Conservation (phyloP, 2,329 filamentous ascomycete species). For the Fusarium hainanense region DNA sequence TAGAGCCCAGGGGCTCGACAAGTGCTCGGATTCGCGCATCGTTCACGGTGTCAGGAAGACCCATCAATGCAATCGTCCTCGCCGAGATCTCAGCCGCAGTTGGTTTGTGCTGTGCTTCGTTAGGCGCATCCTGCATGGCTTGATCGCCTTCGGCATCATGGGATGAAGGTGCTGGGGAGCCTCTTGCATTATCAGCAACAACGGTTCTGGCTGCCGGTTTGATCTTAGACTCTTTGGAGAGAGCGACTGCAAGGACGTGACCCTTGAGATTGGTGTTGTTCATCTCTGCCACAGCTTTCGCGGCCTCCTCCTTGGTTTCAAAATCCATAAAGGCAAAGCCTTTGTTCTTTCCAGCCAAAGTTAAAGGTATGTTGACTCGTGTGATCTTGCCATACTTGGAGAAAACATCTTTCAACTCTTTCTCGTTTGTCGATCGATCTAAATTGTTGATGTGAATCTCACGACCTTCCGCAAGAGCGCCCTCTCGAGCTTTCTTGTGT, state of each 20-base stretch:
- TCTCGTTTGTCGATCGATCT: constrained; percentile 69
- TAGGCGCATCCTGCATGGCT: constrained; percentile 50
- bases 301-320: constrained; percentile 74
- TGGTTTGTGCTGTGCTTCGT: constrained; percentile 45
- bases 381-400: constrained; percentile 80
- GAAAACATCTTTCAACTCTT: constrained; percentile 78
- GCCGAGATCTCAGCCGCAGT: constrained; percentile 65
- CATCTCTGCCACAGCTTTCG: constrained; percentile 72
- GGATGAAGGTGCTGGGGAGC: constrained; percentile 52
- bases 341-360: constrained; percentile 74
- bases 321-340: constrained; percentile 87
- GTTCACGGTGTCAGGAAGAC: constrained; percentile 92
- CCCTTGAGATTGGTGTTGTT: constrained; percentile 77
- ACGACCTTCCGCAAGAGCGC: constrained; percentile 85
- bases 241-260: constrained; percentile 73
- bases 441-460: constrained; percentile 84
- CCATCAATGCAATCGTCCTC: constrained; percentile 83
- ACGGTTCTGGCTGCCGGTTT: constrained; percentile 64
- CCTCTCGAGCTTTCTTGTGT: constrained; percentile 80
- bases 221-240: constrained; percentile 66
- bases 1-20: constrained; percentile 74
- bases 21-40: constrained; percentile 82
- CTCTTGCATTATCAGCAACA: constrained; percentile 48
- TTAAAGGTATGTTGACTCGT: constrained; percentile 76
- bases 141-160: constrained; percentile 54